A percentile compares a stretch with the other conserved stretches of the same genome.
These are phyloP conservation scores for Neurospora sp. DNA, from an alignment of 2,329 filamentous ascomycete species.

Conservation along the genomic window DNA sequence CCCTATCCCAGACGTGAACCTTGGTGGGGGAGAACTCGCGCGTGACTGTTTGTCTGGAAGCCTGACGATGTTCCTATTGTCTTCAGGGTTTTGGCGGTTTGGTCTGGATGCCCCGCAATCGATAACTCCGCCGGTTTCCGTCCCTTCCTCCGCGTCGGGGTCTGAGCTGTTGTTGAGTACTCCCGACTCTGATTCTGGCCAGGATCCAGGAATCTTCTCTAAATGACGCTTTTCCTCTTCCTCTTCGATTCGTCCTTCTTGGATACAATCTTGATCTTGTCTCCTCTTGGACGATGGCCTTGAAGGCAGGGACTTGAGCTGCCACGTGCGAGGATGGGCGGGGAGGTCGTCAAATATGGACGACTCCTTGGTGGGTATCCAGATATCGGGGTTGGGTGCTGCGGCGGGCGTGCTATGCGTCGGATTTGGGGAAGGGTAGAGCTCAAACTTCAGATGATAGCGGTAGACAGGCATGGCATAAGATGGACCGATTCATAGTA, in stretches of 20 bases:
- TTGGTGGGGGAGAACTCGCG: conserved; percentile 32
- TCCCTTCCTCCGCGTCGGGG: conserved; percentile 6
- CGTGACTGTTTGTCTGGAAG: conserved; percentile 32
- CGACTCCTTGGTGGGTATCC: conserved; percentile 38
- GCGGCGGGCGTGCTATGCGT: conserved; percentile 9
- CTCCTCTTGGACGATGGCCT: background rate
- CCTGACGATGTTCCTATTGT: conserved; percentile 25
- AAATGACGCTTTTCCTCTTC: conserved; percentile 5
- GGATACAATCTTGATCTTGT: background rate
- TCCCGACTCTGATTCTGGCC: background rate
- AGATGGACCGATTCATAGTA: background rate
- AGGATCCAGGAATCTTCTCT: background rate
- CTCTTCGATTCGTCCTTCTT: background rate
- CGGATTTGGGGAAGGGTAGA: conserved; percentile 42
- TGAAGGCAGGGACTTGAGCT: background rate
- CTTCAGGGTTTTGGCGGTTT: conserved; percentile 16
- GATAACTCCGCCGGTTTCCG: conserved; percentile 27
- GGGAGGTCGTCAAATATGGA: conserved; percentile 49
- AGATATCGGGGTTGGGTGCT: conserved; percentile 25
- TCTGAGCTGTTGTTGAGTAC: conserved; percentile 5
- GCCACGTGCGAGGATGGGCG: conserved; percentile 30
- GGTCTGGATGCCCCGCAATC: conserved; percentile 39
- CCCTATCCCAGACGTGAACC: conserved; percentile 33
- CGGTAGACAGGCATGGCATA: conserved; percentile 51
- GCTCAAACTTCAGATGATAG: conserved; percentile 58